These are phyloP conservation scores for Ceratocystis colombiana DNA, from an alignment of 2,329 filamentous ascomycete genomes.

Conservation along the genomic window DNA sequence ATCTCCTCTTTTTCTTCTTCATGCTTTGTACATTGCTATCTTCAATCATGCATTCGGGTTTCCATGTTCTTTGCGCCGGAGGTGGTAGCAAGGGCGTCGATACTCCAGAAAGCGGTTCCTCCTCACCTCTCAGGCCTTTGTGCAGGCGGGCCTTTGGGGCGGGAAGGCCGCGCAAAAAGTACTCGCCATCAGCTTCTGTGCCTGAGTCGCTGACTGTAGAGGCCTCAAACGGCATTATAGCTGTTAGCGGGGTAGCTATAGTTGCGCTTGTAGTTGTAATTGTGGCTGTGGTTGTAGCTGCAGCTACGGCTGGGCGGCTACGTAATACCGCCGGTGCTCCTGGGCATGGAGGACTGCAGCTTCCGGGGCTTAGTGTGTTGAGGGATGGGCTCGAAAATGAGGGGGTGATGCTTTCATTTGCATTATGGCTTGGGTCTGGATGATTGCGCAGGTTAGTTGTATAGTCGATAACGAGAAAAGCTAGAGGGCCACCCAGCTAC, in stretches of 20 bases:
- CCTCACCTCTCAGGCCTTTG: slow-evolving; percentile 63
- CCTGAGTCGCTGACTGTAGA: slow-evolving; percentile 62
- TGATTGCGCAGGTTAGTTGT: too few relatives aligned
- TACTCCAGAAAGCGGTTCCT: slow-evolving; percentile 45
- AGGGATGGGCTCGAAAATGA: not conserved
- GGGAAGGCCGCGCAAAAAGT: slow-evolving; percentile 73
- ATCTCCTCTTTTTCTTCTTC: slow-evolving; percentile 33
- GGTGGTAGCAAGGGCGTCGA: slow-evolving; percentile 46
- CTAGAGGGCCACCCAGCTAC: too few relatives aligned
- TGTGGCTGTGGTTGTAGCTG: not conserved
- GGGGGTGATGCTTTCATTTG: not conserved
- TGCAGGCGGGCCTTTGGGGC: slow-evolving; percentile 62
- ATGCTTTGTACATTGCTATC: slow-evolving; percentile 24
- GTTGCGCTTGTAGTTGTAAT: too few relatives aligned
- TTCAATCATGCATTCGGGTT: not conserved
- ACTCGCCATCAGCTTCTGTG: slow-evolving; percentile 91
- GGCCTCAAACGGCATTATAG: slow-evolving; percentile 6
- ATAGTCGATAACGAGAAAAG: too few relatives aligned
- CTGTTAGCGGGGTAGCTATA: not conserved
- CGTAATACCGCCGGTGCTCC: not conserved
- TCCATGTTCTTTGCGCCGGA: slow-evolving; percentile 36
- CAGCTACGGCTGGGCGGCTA: not conserved
- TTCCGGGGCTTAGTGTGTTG: not conserved
- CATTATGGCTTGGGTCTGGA: too few relatives aligned
- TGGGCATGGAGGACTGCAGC: not conserved